Conservation (phyloP, 225 moss, liverwort and hornwort genomes). For the Marchantia paleacea region DNA sequence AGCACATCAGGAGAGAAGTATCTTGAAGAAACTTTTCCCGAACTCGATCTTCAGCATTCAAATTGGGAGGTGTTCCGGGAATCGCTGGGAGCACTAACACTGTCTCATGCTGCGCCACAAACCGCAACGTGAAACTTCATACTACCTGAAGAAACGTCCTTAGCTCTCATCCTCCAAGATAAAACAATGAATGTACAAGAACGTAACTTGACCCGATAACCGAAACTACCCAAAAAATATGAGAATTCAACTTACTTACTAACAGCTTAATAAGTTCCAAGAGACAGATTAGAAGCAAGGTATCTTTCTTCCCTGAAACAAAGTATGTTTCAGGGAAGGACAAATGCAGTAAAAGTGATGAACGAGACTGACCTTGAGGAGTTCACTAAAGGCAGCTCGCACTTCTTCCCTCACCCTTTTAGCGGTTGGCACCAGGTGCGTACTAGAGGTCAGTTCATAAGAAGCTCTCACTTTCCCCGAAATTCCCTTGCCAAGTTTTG, state of each 20-base stretch:
- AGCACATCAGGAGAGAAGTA: slow-evolving; percentile 43
- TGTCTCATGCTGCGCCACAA: slow-evolving; percentile 38
- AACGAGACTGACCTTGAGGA: slow-evolving; percentile 48
- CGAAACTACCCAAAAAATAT: too few relatives aligned
- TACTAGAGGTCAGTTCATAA: slow-evolving; percentile 63
- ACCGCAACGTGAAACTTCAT: background rate
- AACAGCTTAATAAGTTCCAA: too few relatives aligned
- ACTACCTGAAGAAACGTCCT: too few relatives aligned
- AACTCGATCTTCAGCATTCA: slow-evolving; percentile 28
- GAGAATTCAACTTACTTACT: too few relatives aligned
- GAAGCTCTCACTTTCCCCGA: slow-evolving; percentile 60
- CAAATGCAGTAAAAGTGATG: background rate
- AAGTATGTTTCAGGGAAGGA: too few relatives aligned
- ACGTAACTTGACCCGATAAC: too few relatives aligned
- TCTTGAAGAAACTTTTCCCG: slow-evolving; percentile 38
- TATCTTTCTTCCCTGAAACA: too few relatives aligned
- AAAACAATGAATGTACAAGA: too few relatives aligned
- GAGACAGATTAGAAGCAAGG: too few relatives aligned
- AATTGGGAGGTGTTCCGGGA: slow-evolving; percentile 36
- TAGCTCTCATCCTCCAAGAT: too few relatives aligned
- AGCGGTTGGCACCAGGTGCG: slow-evolving; percentile 69
- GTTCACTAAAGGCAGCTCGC: slow-evolving; percentile 55
- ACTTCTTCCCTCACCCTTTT: slow-evolving; percentile 75
- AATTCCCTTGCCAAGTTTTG: slow-evolving; percentile 60
- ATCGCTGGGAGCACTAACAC: slow-evolving; percentile 38